Evolutionary conservation across 768 basidiomycete species (phyloP).

Genomic region (Termitomyces heimii): DNA sequence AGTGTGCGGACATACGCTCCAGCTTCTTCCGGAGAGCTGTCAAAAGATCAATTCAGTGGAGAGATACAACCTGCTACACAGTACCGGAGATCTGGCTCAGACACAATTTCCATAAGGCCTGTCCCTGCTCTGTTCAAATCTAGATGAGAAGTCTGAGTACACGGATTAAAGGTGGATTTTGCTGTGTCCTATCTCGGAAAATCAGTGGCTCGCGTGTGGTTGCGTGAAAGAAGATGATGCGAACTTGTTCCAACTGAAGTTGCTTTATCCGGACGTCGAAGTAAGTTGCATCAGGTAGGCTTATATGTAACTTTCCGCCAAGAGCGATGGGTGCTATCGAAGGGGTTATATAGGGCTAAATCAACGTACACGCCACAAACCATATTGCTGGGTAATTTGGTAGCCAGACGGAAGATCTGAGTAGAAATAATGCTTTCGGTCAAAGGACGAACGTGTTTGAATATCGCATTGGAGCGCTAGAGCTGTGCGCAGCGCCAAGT

Average conservation of each 20-base stretch:
- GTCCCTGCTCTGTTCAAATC: conserved; percentile 91
- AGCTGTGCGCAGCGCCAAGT: conserved; percentile 76
- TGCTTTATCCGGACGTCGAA: conserved; percentile 79
- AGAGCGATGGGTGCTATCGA: conserved; percentile 70
- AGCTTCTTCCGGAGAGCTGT: conserved; percentile 80
- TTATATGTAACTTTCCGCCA: conserved; percentile 47
- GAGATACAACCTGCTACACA: background rate
- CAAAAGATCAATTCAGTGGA: conserved; percentile 17
- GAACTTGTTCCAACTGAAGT: conserved; percentile 92
- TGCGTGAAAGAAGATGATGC: conserved; percentile 5
- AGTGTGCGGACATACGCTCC: conserved; percentile 80
- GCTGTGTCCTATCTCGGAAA: conserved; percentile 68
- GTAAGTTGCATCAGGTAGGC: conserved; percentile 28
- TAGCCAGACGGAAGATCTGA: conserved; percentile 91
- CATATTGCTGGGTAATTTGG: conserved; percentile 96
- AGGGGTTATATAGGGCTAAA: background rate
- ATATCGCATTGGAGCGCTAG: conserved; percentile 66
- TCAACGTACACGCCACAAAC: conserved; percentile 29
- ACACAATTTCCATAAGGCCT: conserved; percentile 93
- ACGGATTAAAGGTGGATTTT: conserved; percentile 64
- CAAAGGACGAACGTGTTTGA: conserved; percentile 74
- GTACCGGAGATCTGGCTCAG: conserved; percentile 82
- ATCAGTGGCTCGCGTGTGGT: background rate
- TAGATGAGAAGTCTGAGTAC: conserved; percentile 49
- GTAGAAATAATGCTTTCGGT: conserved; percentile 98